Evolutionary conservation across 2,329 filamentous ascomycete genomes (phyloP), one percentile per base, ranked within the genome.

Genomic region (Pestalotiopsis sp.): DNA sequence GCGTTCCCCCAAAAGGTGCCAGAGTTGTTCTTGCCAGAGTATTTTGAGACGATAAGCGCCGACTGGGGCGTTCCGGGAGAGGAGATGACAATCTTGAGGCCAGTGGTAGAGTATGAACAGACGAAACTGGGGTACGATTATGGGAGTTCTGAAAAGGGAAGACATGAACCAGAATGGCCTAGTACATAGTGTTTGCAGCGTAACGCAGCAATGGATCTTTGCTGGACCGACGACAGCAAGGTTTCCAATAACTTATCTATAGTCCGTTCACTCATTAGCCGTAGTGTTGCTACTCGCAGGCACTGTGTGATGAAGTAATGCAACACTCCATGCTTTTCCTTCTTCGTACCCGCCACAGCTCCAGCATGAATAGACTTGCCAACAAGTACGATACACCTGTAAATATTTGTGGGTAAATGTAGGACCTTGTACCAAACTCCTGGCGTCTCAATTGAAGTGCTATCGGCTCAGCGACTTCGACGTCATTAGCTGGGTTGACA

Each of bases 11-110:
- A 73, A 17, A 69, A 74, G 45, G 70, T 68, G 3, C 76, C 76
- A 2, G 68, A 73, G 17, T 25, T 78, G n/a, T 71, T 75, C 27
- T 64, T 72, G 20, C 68, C 68, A 11, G 71, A 68, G 36, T 73
- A 77, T 65, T 77, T 77, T 60, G 69, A 64, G 62, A 75, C 68
- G 20, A 70, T 74, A 36, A 72, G 73, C 60, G 76, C 74, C 3
- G 70, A 77, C 6, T 70, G 77, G 23, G 76, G 76, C 11, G 72
- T 75, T 4, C 41, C 72, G 9, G 72, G 73, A 31, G 76, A 78
- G 68, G 70, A 76, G 3, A 76, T 78, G 76, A 61, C 68, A n/a
- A 77, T 78, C 61, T 70, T 78, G 14, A 73, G 73, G n/a, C 76
- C 76, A 6, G 73, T 74, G 5, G 73, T 72, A 25, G 72, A 71